Percentiles rank a stretch among this genome's conserved stretches.
Evolutionary conservation across 805 yeast species (phyloP).

Genomic region (Spathaspora girioi): DNA sequence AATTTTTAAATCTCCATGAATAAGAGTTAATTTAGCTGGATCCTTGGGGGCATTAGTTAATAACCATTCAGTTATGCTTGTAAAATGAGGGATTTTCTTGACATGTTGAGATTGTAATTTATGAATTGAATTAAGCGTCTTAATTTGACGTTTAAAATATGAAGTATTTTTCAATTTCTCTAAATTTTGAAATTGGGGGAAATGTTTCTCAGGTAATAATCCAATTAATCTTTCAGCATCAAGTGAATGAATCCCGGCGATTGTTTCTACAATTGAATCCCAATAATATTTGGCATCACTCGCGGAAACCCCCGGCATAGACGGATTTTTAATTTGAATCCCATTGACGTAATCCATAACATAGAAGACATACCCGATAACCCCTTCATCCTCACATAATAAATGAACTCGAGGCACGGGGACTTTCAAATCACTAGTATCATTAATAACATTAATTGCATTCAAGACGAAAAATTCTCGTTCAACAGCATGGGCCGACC

Average conservation of each 20-base stretch:
- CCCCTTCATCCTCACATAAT: conserved; percentile 53
- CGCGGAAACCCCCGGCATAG: conserved; percentile 32
- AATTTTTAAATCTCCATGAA: conserved; percentile 64
- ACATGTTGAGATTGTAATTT: conserved; percentile 34
- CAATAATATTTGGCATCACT: conserved; percentile 33
- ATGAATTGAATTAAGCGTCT: conserved; percentile 43
- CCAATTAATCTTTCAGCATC: conserved; percentile 40
- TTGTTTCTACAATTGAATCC: conserved; percentile 46
- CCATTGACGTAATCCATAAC: conserved; percentile 60
- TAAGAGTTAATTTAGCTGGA: conserved; percentile 41
- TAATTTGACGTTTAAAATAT: conserved; percentile 54
- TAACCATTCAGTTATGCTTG: conserved; percentile 40
- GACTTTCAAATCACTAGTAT: conserved; percentile 21
- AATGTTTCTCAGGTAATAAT: conserved; percentile 43
- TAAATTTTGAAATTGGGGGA: conserved; percentile 36
- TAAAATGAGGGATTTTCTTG: conserved; percentile 47
- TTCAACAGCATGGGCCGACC: conserved; percentile 61
- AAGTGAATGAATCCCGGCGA: conserved; percentile 47
- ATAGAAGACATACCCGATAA: conserved; percentile 55
- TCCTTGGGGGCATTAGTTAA: conserved; percentile 44
- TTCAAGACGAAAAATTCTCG: conserved; percentile 53
- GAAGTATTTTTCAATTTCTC: conserved; percentile 16
- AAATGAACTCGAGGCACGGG: conserved; percentile 54
- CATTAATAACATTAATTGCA: conserved; percentile 28
- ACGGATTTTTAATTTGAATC: conserved; percentile 51